Conservation (phyloP, 2,329 filamentous ascomycete species). For the Dryadomyces quercivorus region DNA sequence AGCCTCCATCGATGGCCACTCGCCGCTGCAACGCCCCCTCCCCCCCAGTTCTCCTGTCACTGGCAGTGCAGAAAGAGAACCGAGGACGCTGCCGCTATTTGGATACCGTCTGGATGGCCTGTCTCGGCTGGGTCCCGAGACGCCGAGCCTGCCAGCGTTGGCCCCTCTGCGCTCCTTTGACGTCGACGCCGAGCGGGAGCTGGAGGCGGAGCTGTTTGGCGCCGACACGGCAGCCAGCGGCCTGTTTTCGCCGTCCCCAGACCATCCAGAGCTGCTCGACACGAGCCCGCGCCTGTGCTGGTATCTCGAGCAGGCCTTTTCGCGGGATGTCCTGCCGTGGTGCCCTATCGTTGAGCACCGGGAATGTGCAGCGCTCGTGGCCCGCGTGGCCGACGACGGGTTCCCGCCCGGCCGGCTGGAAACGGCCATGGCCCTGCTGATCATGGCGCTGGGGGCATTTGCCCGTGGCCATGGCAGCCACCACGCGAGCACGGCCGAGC, state of each 20-base stretch:
- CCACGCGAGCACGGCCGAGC: neutral
- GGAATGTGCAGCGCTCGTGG: slow-evolving; percentile 6
- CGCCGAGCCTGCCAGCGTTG: neutral
- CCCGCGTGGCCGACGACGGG: slow-evolving; percentile 3
- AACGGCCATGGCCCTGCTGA: neutral
- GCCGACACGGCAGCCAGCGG: neutral
- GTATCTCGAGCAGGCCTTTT: slow-evolving; percentile 10
- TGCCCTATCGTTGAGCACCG: slow-evolving; percentile 13
- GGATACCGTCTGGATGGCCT: neutral
- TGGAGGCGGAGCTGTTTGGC: neutral
- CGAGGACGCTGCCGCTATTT: neutral
- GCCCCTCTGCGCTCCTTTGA: neutral
- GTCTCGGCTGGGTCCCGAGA: neutral
- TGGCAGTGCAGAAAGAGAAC: neutral
- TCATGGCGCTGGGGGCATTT: neutral
- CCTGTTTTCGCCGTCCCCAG: neutral
- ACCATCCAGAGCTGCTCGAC: neutral
- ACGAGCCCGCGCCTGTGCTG: slow-evolving; percentile 6
- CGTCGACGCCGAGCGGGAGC: neutral
- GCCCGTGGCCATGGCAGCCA: neutral
- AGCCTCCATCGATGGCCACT: too few relatives aligned
- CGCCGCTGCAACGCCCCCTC: too few relatives aligned
- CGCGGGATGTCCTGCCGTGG: slow-evolving; percentile 11
- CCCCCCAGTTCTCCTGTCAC: neutral
- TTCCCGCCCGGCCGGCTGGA: neutral